Percentiles rank a stretch among this genome's conserved stretches.
Evolutionary conservation across 176 grass and related monocot genomes (phyloP).

Genomic region (Hordeum marinum): DNA sequence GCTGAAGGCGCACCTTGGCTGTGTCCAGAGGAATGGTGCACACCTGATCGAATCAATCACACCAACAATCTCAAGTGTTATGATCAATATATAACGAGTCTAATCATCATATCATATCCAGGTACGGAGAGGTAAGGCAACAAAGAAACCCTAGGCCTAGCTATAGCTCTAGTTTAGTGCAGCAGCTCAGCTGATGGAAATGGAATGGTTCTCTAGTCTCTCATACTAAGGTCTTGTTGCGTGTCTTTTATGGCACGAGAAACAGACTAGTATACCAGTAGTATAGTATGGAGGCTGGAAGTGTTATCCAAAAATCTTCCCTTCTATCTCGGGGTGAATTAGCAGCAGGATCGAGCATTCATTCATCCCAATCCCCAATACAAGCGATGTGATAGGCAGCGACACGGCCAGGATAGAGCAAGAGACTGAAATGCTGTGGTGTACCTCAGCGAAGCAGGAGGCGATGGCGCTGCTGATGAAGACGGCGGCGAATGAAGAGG

Average conservation of each 20-base stretch:
- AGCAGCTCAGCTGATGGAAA: not conserved
- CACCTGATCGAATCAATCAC: conserved; percentile 38
- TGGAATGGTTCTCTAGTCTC: not conserved
- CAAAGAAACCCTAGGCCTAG: not conserved
- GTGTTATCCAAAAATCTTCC: not conserved
- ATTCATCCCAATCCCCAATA: conserved; percentile 1
- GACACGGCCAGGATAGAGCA: not conserved
- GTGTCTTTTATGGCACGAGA: not conserved
- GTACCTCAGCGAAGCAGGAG: conserved; percentile 90
- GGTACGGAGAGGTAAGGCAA: not conserved
- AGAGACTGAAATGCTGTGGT: not conserved
- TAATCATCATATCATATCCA: not conserved
- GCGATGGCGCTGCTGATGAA: conserved; percentile 91
- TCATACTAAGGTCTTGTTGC: not conserved
- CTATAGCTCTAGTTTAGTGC: not conserved
- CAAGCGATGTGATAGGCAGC: not conserved
- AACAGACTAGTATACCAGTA: not conserved
- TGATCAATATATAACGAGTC: not conserved
- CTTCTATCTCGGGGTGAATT: not conserved
- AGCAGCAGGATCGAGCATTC: not conserved
- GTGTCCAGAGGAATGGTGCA: conserved; percentile 94
- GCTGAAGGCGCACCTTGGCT: conserved; percentile 94
- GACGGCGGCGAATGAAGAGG: conserved; percentile 53
- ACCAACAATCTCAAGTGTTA: not conserved
- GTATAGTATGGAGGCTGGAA: not conserved